Percentiles rank a stretch among this genome's conserved stretches.
Evolutionary conservation across 2,329 filamentous ascomycete genomes (phyloP).

Genomic region (Colletotrichum sansevieriae): DNA sequence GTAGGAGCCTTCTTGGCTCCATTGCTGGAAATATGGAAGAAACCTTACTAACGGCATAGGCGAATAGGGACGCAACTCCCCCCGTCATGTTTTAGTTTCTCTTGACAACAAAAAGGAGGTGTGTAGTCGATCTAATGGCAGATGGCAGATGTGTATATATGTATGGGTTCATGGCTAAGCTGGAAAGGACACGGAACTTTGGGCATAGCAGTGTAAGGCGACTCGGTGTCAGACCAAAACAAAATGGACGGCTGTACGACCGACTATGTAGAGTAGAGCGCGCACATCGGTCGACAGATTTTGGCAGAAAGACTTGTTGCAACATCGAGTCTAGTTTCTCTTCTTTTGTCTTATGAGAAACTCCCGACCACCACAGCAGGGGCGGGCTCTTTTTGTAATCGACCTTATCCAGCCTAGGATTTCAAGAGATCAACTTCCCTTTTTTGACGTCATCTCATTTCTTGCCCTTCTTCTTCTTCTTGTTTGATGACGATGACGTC

Average conservation of each 20-base stretch:
- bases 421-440: neutral
- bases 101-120: neutral
- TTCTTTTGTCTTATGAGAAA: neutral
- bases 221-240: constrained; percentile 7
- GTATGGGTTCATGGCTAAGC: constrained; percentile 30
- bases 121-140: constrained; percentile 22
- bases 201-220: constrained; percentile 36
- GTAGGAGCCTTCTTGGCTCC: neutral
- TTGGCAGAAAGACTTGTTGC: constrained; percentile 2
- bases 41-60: constrained; percentile 2
- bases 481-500: constrained; percentile 52
- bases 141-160: constrained; percentile 28
- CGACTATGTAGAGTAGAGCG: constrained; percentile 16
- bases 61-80: neutral
- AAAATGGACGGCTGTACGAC: neutral
- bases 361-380: too few relatives aligned
- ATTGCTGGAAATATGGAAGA: neutral
- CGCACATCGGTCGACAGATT: constrained; percentile 1
- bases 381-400: neutral
- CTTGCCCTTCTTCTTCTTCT: constrained; percentile 68
- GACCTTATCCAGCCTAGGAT: neutral
- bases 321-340: constrained; percentile 2
- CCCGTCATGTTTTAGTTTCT: constrained; percentile 30
- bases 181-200: constrained; percentile 34
- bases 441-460: constrained; percentile 53